Conservation (phyloP, 371 early-diverging fungal species). For the Mucor irregularis region DNA sequence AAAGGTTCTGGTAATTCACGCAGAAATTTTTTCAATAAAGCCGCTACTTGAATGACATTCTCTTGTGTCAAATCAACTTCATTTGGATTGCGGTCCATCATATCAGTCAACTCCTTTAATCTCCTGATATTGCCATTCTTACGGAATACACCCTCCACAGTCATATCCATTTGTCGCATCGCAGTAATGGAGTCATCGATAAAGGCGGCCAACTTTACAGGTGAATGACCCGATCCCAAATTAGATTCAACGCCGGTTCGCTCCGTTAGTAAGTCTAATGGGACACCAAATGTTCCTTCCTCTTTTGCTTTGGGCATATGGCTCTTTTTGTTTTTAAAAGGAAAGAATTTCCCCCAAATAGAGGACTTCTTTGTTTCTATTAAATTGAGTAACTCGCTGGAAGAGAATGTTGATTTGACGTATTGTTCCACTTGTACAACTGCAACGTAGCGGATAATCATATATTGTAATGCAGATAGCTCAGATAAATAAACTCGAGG, state of each 20-base stretch:
- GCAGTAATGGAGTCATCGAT: conserved; percentile 82
- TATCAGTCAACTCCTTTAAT: conserved; percentile 80
- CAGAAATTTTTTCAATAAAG: conserved; percentile 92
- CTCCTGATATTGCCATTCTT: conserved; percentile 95
- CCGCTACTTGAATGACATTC: conserved; percentile 90
- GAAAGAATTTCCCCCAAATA: conserved; percentile 76
- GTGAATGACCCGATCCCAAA: conserved; percentile 75
- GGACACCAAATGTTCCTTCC: conserved; percentile 62
- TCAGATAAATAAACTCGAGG: conserved; percentile 71
- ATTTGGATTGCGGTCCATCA: conserved; percentile 76
- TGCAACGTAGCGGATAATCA: conserved; percentile 87
- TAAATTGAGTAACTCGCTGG: conserved; percentile 69
- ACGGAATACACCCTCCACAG: conserved; percentile 93
- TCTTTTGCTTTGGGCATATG: conserved; percentile 39
- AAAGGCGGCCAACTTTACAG: conserved; percentile 79
- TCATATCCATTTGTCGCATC: conserved; percentile 83
- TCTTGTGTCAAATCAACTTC: conserved; percentile 72
- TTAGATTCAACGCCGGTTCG: conserved; percentile 83
- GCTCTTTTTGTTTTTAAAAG: conserved; percentile 54
- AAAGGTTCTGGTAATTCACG: conserved; percentile 95
- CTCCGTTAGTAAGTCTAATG: conserved; percentile 45
- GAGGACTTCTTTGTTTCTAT: conserved; percentile 72
- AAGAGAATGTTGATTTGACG: conserved; percentile 62
- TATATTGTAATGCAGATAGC: conserved; percentile 79
- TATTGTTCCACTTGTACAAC: conserved; percentile 75